Evolutionary conservation across 805 yeast genomes (phyloP).

Genomic region (Saturnispora diversa): DNA sequence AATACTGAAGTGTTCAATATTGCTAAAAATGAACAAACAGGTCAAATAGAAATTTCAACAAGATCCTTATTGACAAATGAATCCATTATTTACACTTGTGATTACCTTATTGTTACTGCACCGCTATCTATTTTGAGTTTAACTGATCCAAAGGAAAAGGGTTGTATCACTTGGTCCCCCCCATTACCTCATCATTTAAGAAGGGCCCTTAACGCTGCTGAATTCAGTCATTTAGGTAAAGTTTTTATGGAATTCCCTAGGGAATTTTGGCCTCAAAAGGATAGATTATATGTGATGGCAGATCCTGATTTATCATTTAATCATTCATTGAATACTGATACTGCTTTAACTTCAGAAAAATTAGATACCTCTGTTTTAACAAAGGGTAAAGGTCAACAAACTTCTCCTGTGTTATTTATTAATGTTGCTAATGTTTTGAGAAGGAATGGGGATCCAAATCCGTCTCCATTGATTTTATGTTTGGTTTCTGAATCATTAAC

Average conservation of each 20-base stretch:
- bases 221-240: constrained; percentile 40
- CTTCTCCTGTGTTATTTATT: constrained; percentile 25
- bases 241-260: constrained; percentile 39
- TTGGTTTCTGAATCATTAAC: constrained; percentile 45
- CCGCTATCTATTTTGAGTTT: constrained; percentile 43
- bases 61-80: constrained; percentile 11
- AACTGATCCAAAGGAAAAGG: constrained; percentile 20
- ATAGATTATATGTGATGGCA: constrained; percentile 28
- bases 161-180: constrained; percentile 28
- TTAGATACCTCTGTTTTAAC: background rate
- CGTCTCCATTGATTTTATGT: constrained; percentile 35
- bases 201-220: constrained; percentile 24
- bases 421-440: constrained; percentile 22
- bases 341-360: background rate
- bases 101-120: constrained; percentile 40
- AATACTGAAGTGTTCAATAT: constrained; percentile 24
- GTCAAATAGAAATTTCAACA: constrained; percentile 19
- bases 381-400: constrained; percentile 8
- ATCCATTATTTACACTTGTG: constrained; percentile 20
- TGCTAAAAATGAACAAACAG: constrained; percentile 17
- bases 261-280: constrained; percentile 39
- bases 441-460: constrained; percentile 13
- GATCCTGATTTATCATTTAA: constrained; percentile 24
- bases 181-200: constrained; percentile 27
- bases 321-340: constrained; percentile 8